A percentile compares a stretch with the other conserved stretches of the same genome.
phyloP scores from a whole-genome alignment of 768 basidiomycete species.

The Gyrodon lividus region DNA sequence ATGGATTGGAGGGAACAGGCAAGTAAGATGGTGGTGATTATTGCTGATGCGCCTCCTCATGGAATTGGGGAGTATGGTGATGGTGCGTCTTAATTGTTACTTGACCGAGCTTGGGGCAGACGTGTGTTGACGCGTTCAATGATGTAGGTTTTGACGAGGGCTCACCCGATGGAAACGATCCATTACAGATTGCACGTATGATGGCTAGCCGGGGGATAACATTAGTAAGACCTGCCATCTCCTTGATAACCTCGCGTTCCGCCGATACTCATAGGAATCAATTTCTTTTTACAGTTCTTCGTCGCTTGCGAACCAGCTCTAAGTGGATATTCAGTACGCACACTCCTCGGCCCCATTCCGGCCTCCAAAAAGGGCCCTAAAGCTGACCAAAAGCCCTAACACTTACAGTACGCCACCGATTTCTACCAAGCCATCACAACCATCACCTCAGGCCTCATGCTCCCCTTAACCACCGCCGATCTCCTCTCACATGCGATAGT shows the following conservation, averaged over 20 bases:
- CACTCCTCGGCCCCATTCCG: conserved; percentile 12
- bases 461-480: conserved; percentile 93
- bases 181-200: conserved; percentile 76
- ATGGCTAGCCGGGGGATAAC: conserved; percentile 94
- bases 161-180: conserved; percentile 92
- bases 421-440: conserved; percentile 91
- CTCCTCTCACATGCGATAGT: conserved; percentile 94
- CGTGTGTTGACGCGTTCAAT: conserved; percentile 10
- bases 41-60: conserved; percentile 97
- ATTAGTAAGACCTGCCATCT: conserved; percentile 51
- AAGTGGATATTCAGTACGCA: conserved; percentile 82
- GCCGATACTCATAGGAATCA: conserved; percentile 1
- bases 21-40: conserved; percentile 94
- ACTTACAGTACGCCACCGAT: conserved; percentile 77
- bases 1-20: conserved; percentile 90
- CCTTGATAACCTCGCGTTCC: not conserved
- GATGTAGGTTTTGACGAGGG: conserved; percentile 84
- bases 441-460: conserved; percentile 94
- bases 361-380: not conserved
- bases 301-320: conserved; percentile 98
- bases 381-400: conserved; percentile 15
- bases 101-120: not conserved
- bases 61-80: conserved; percentile 97
- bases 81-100: conserved; percentile 47
- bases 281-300: conserved; percentile 67